These are phyloP conservation scores for Dendrocalamus sinicus DNA, from an alignment of 176 grass and related monocot genomes.

Conservation along the genomic window DNA sequence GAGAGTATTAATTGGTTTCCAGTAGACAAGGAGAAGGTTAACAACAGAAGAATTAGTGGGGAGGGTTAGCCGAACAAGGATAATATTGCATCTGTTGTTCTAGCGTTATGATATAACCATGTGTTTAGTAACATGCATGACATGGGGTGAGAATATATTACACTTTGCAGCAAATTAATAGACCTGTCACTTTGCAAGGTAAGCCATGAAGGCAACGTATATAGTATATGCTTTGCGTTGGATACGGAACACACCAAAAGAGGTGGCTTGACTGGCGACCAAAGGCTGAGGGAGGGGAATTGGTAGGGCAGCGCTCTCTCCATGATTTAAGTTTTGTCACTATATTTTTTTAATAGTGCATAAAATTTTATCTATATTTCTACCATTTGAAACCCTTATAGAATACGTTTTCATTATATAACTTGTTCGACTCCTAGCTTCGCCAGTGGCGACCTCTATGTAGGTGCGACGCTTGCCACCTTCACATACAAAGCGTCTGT, in stretches of 20 bases:
- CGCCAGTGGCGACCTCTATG: background rate
- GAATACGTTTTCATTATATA: too few relatives aligned
- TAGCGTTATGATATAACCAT: background rate
- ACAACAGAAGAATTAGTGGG: background rate
- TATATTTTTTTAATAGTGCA: too few relatives aligned
- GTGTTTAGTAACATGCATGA: background rate
- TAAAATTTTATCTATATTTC: too few relatives aligned
- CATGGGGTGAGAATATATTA: background rate
- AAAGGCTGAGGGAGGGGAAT: too few relatives aligned
- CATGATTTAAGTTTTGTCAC: too few relatives aligned
- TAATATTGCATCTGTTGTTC: background rate
- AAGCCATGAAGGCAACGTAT: background rate
- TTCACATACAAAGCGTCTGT: background rate
- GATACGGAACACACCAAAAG: background rate
- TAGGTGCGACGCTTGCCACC: background rate
- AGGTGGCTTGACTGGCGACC: background rate
- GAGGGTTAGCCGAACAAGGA: background rate
- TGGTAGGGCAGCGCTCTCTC: too few relatives aligned
- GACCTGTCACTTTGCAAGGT: background rate
- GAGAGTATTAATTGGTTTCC: background rate
- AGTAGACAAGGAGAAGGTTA: background rate
- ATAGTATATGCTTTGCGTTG: background rate
- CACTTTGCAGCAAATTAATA: background rate
- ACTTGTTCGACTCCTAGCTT: too few relatives aligned
- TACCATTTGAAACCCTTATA: too few relatives aligned